Conservation (phyloP, 176 grass and related monocot species). For the Puccinellia tenuiflora region DNA sequence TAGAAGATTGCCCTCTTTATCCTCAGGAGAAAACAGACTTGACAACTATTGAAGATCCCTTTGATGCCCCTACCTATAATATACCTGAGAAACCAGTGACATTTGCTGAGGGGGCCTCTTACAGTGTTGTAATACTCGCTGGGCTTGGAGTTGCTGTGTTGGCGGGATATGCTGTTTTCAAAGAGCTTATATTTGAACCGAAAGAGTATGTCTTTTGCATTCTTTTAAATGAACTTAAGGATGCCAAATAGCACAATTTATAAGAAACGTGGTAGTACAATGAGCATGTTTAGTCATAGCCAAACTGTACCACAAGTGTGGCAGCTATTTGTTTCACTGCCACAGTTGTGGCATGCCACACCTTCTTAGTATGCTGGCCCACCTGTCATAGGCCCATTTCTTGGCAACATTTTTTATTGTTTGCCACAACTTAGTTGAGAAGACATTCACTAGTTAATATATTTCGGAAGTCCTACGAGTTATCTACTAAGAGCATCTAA, state of each 20-base stretch:
- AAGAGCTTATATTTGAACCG: constrained; percentile 97
- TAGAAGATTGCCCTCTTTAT: constrained; percentile 15
- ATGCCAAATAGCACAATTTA: not conserved
- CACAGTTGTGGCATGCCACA: not conserved
- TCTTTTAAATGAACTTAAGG: constrained; percentile 24
- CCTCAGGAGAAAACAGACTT: constrained; percentile 25
- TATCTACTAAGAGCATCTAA: not conserved
- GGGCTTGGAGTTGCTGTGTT: constrained; percentile 80
- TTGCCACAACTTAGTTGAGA: not conserved
- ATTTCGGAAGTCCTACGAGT: not conserved
- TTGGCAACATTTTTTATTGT: not conserved
- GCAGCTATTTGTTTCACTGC: not conserved
- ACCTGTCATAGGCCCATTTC: not conserved
- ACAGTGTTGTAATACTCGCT: constrained; percentile 80
- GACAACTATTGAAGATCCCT: constrained; percentile 62
- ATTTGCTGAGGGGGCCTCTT: constrained; percentile 88
- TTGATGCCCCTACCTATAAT: constrained; percentile 89
- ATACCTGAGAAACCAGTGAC: constrained; percentile 96
- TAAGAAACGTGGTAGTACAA: not conserved
- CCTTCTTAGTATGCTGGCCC: not conserved
- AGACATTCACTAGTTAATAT: not conserved
- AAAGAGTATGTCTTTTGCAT: constrained; percentile 65
- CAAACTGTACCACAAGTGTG: not conserved
- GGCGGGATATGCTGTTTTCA: constrained; percentile 96
- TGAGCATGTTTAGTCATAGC: not conserved